phyloP scores from a whole-genome alignment of 306 rosid species.

The Rosa rugosa region DNA sequence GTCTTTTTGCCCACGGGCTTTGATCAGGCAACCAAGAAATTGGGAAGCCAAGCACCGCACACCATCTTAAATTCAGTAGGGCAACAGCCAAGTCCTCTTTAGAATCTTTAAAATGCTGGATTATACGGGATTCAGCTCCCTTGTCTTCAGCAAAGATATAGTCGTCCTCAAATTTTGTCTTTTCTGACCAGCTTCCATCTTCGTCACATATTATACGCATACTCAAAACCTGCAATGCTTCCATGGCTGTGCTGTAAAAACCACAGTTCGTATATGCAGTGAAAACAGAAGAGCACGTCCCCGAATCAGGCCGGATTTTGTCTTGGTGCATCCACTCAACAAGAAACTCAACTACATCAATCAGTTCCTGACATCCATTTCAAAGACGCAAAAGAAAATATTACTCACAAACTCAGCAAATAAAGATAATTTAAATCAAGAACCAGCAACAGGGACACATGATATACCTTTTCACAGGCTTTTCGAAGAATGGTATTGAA shows the following conservation, averaged over 20 bases:
- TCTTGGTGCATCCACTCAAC: constrained; percentile 67
- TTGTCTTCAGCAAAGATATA: constrained; percentile 53
- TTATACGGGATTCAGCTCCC: constrained; percentile 48
- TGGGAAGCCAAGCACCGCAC: constrained; percentile 60
- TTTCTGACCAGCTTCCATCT: constrained; percentile 31
- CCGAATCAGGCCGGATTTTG: constrained; percentile 55
- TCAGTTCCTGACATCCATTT: constrained; percentile 51
- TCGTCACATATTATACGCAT: constrained; percentile 47
- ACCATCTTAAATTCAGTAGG: constrained; percentile 77
- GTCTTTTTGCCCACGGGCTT: constrained; percentile 71
- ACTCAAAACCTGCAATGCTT: constrained; percentile 35
- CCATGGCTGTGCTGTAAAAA: constrained; percentile 32
- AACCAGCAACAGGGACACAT: constrained; percentile 13
- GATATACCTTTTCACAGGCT: constrained; percentile 60
- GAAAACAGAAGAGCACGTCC: constrained; percentile 68
- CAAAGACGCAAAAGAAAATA: constrained; percentile 15
- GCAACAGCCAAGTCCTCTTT: constrained; percentile 53
- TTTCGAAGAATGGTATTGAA: constrained; percentile 60
- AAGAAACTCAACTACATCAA: constrained; percentile 68
- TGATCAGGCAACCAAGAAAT: constrained; percentile 49
- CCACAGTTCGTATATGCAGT: constrained; percentile 21
- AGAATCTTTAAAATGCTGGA: constrained; percentile 49
- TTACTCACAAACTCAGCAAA: neutral
- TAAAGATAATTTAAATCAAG: neutral
- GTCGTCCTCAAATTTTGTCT: constrained; percentile 36